Evolutionary conservation across 1,139 yeast species (phyloP), one percentile per base, ranked within the genome.

Genomic region (Yamadazyma atmosphaerica): DNA sequence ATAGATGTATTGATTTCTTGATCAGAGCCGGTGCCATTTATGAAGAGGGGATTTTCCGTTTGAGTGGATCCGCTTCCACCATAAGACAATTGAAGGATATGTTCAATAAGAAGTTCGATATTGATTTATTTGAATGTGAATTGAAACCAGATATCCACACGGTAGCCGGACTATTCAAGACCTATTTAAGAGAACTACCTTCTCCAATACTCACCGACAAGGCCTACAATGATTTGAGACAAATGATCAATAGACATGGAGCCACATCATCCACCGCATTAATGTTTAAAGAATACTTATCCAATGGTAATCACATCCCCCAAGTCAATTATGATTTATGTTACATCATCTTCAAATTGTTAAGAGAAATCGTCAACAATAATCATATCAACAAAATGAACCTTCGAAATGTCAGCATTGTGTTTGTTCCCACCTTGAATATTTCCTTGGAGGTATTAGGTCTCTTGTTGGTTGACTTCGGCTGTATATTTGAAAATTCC

Each of bases 31-130:
- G 86, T 9, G 96, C 95, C 0, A 69, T 85, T 14, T 78, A 77
- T 46, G 95, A 88, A 58, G 96, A 90, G 56, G 98, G 98, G 3
- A 78, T 92, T 2, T 92, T 92, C 65, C 72, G 98, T 46, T 68
- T 90, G 40, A 87, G 94, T 60, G 98, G 98, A 2, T 86, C 96
- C 24, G 86, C 92, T 38, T 77, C 90, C 0, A 74, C 83, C 34
- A 87, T 92, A 18, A 77, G 86, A 41, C 77, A 73, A 29, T 71
- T 92, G 34, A 87, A 86, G 52, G 87, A 82, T 30, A 71, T 68
- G 35, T 92, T 89, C 60, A 81, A 81, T 52, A 58, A 52, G 18
- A 70, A 76, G 12, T 77, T 75, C 46, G 98, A 90, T 57, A 67
- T 87, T 37, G 89, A 89, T 54, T 65, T 92, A 41, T 63, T 72